Base-by-base conservation (phyloP, 75 land plant species). In the Isoetes taiwanensis region DNA sequence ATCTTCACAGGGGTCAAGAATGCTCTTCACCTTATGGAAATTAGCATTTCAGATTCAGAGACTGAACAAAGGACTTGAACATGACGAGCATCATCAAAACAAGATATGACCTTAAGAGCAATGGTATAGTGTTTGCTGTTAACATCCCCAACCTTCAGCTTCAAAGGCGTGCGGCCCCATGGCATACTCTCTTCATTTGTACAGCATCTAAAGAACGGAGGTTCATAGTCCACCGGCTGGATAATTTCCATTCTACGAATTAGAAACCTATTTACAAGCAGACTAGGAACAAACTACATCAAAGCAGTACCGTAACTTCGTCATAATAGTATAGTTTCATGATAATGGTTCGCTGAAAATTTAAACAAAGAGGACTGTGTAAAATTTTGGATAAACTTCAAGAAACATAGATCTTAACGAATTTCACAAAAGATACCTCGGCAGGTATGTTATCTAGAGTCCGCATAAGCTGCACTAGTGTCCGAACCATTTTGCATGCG, bases 241-340 rank as follows among this genome's bases (percentile, higher is more conserved):
- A 75, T 19, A 1, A 40, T n/a, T 46, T n/a, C 25, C 12, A 46
- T 46, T 23, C 50, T 46, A 16, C 50, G 50, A 23, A 16, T 41
- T 12, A 34, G 37, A 41, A 43, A 27, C 25, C n/a, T 25, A 23
- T 2, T 12, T 23, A 33, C 9, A 37, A 12, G 29, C 14, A 11
- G 11, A 19, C 52, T 17, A 58, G 5, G 25, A 16, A 58, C 8
- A 3, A 33, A 35, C 19, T n/a, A 10, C 16, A 33, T 17, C 8
- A 3, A 60, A 37, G 20, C 11, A 72, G 50, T 80, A 90, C 97
- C 64, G 97, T 90, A 9, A 83, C 63, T 41, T 80, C 89, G 61
- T 86, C 97, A 66, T 87, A 83, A 68, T 90, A 90, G 38, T 77
- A 69, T 19, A 90, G 82, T 69, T 87, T 86, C 88, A 90, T 87